These are phyloP conservation scores for Nakaseomyces uthaithaninus DNA, from an alignment of 1,139 yeast genomes.

Conservation along the genomic window DNA sequence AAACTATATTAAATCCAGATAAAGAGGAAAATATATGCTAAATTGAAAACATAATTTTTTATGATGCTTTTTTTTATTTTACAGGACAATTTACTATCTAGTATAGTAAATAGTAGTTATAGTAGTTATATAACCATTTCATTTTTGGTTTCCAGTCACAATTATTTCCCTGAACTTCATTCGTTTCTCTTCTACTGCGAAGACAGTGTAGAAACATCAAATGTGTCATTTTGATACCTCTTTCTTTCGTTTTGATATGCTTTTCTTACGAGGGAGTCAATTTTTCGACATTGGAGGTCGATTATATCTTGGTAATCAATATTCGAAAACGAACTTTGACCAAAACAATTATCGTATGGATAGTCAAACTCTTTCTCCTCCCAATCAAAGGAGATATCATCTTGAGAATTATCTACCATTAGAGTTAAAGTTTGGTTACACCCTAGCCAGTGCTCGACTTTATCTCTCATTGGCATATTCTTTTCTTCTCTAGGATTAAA, in stretches of 20 bases:
- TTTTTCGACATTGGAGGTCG: slow-evolving; percentile 26
- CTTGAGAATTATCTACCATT: slow-evolving; percentile 7
- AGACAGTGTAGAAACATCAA: slow-evolving; percentile 3
- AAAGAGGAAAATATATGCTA: no score
- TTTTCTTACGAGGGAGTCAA: slow-evolving; percentile 27
- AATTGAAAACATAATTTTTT: no score
- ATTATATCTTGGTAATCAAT: slow-evolving; percentile 21
- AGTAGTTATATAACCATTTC: no score
- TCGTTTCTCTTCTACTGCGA: no score
- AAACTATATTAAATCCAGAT: no score
- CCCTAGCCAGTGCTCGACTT: slow-evolving; percentile 54
- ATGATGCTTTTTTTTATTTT: no score
- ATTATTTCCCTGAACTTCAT: no score
- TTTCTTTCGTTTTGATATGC: slow-evolving; percentile 15
- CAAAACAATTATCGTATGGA: slow-evolving; percentile 9
- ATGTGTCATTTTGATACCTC: slow-evolving; percentile 6
- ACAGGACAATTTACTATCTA: no score
- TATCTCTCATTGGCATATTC: slow-evolving; percentile 55
- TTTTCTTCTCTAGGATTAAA: slow-evolving; percentile 53
- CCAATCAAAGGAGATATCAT: slow-evolving; percentile 25
- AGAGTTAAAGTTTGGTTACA: slow-evolving; percentile 39
- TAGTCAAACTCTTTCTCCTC: slow-evolving; percentile 29
- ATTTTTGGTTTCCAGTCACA: no score
- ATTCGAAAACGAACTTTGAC: slow-evolving; percentile 3
- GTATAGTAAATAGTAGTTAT: no score